Conservation (phyloP, 805 yeast species). For the Soucietia sequanensis region DNA sequence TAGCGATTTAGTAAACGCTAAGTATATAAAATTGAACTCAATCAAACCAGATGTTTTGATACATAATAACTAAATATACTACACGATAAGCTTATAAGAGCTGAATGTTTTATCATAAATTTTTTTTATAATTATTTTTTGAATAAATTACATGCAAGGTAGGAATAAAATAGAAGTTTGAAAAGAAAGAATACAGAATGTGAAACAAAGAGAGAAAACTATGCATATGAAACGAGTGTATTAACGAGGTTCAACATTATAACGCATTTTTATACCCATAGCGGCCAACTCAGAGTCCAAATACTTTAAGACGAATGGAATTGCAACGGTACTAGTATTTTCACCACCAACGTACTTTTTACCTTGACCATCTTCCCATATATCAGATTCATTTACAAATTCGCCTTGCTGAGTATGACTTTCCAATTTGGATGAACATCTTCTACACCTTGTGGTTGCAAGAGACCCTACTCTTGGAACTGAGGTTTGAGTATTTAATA, state of each 20-base stretch:
- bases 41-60: slow-evolving; percentile 11
- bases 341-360: slow-evolving; percentile 88
- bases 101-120: too few relatives aligned
- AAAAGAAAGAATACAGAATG: slow-evolving; percentile 2
- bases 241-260: slow-evolving; percentile 68
- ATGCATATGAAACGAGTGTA: not conserved
- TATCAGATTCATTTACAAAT: slow-evolving; percentile 63
- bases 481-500: slow-evolving; percentile 83
- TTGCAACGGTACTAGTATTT: slow-evolving; percentile 91
- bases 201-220: not conserved
- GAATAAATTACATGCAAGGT: slow-evolving; percentile 3
- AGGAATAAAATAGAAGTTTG: slow-evolving; percentile 2
- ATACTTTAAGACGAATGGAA: slow-evolving; percentile 94
- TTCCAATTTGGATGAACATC: slow-evolving; percentile 78
- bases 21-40: slow-evolving; percentile 25
- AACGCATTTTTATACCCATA: slow-evolving; percentile 94
- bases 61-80: too few relatives aligned
- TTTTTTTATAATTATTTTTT: too few relatives aligned
- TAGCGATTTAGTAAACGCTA: slow-evolving; percentile 69
- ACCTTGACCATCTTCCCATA: slow-evolving; percentile 98
- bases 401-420: slow-evolving; percentile 46
- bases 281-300: slow-evolving; percentile 94
- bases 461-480: slow-evolving; percentile 88
- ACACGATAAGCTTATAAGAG: too few relatives aligned
- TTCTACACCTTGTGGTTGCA: slow-evolving; percentile 81